phyloP scores from a whole-genome alignment of 176 grass and related monocot species.

The Zea luxurians region DNA sequence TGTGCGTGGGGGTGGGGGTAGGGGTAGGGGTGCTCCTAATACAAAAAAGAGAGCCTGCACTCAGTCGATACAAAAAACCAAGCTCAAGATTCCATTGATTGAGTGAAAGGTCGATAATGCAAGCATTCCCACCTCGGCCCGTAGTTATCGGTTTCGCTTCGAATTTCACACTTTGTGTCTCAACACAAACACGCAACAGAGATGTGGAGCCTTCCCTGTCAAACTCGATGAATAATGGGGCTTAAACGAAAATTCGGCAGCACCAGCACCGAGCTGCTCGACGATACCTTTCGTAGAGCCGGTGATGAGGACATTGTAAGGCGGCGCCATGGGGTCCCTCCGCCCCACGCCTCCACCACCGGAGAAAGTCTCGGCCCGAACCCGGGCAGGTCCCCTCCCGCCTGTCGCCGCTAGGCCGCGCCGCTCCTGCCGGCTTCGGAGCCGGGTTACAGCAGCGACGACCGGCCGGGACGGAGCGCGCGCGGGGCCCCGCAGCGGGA shows the following conservation, averaged over 20 bases:
- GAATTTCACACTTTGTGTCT: neutral
- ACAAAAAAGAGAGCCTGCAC: neutral
- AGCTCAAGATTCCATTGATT: neutral
- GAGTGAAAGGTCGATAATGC: neutral
- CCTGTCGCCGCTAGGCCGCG: slow-evolving; percentile 17
- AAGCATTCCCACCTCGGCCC: neutral
- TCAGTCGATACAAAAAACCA: neutral
- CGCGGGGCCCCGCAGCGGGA: slow-evolving; percentile 4
- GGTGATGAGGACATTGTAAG: slow-evolving; percentile 90
- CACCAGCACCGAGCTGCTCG: neutral
- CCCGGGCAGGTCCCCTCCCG: neutral
- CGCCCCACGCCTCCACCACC: slow-evolving; percentile 8
- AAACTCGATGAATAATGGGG: neutral
- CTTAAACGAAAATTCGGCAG: neutral
- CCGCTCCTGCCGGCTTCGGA: neutral
- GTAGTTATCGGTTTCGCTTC: neutral
- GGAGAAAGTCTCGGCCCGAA: slow-evolving; percentile 33
- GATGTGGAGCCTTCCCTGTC: neutral
- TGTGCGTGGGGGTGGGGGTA: too few relatives aligned
- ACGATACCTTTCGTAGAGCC: slow-evolving; percentile 81
- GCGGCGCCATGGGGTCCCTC: slow-evolving; percentile 66
- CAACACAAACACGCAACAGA: neutral
- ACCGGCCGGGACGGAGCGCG: neutral
- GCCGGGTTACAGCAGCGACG: neutral
- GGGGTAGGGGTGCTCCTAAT: too few relatives aligned